Conservation (phyloP, 1,139 yeast species). For the Lodderomyces beijingensis region DNA sequence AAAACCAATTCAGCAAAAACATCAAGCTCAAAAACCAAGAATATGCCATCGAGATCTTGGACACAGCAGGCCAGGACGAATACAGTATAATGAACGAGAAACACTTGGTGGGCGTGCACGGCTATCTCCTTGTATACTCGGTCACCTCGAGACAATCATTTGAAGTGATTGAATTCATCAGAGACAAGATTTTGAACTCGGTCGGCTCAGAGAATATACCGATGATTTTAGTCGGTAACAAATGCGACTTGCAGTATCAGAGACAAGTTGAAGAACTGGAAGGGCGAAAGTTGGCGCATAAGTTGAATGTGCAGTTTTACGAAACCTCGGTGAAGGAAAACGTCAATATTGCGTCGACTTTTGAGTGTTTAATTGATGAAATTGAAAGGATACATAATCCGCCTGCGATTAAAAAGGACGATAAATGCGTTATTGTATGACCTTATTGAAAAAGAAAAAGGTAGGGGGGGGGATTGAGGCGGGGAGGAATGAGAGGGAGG, state of each 20-base stretch:
- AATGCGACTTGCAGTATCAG: constrained; percentile 63
- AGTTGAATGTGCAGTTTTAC: constrained; percentile 61
- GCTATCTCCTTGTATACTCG: constrained; percentile 77
- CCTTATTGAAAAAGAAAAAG: constrained; percentile 7
- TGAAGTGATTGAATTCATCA: constrained; percentile 69
- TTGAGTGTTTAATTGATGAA: constrained; percentile 63
- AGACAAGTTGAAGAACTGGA: constrained; percentile 64
- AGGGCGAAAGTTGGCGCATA: constrained; percentile 60
- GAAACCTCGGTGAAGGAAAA: constrained; percentile 84
- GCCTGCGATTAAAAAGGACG: constrained; percentile 30
- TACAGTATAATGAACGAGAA: constrained; percentile 80
- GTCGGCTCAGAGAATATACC: constrained; percentile 74
- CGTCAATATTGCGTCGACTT: constrained; percentile 60
- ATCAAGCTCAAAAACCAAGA: constrained; percentile 70
- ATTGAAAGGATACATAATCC: constrained; percentile 64
- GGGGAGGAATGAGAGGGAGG: not conserved
- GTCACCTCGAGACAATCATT: constrained; percentile 78
- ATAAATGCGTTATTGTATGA: constrained; percentile 37
- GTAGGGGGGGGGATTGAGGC: not conserved
- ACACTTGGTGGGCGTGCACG: constrained; percentile 80
- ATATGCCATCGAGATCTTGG: constrained; percentile 80
- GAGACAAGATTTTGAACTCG: constrained; percentile 79
- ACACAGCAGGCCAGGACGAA: constrained; percentile 96
- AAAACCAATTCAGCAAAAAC: constrained; percentile 77
- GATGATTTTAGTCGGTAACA: constrained; percentile 80